These are phyloP conservation scores for Penicillium silybi DNA, from an alignment of 495 filamentous ascomycete genomes.

Conservation along the genomic window DNA sequence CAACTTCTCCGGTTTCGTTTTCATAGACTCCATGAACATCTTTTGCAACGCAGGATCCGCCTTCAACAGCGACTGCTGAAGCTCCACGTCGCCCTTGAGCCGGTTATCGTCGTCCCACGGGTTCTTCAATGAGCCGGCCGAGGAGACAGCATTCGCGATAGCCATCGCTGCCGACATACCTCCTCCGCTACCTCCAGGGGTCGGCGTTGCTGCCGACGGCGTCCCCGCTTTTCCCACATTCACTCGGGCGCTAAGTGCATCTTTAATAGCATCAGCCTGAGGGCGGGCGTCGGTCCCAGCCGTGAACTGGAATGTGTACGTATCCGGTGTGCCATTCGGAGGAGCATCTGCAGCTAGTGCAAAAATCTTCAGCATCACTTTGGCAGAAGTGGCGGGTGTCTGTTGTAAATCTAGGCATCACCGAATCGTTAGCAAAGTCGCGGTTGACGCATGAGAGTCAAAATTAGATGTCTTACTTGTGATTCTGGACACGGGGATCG, in stretches of 20 bases:
- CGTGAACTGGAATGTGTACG: constrained; percentile 84
- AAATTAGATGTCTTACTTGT: constrained; percentile 55
- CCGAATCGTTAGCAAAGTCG: constrained; percentile 4
- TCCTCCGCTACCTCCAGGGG: constrained; percentile 31
- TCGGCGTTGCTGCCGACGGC: constrained; percentile 33
- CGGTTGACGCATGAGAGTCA: not conserved
- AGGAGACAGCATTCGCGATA: constrained; percentile 53
- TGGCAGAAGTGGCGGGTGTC: constrained; percentile 73
- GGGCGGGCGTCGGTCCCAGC: constrained; percentile 66
- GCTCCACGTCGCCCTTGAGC: constrained; percentile 66
- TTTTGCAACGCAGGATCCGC: constrained; percentile 65
- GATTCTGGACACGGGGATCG: constrained; percentile 68
- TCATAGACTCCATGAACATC: constrained; percentile 76
- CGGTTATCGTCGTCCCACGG: constrained; percentile 72
- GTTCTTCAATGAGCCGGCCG: constrained; percentile 39
- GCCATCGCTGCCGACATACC: constrained; percentile 55
- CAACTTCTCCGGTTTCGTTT: constrained; percentile 76
- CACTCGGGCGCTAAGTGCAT: constrained; percentile 72
- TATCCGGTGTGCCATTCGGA: constrained; percentile 51
- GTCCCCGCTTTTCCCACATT: constrained; percentile 59
- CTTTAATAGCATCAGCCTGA: constrained; percentile 81
- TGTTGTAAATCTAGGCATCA: constrained; percentile 68
- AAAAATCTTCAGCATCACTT: constrained; percentile 89
- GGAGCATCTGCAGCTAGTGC: constrained; percentile 53
- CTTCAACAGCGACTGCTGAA: constrained; percentile 83